Evolutionary conservation across 805 yeast species (phyloP).

Genomic region (Starmera caribaea): DNA sequence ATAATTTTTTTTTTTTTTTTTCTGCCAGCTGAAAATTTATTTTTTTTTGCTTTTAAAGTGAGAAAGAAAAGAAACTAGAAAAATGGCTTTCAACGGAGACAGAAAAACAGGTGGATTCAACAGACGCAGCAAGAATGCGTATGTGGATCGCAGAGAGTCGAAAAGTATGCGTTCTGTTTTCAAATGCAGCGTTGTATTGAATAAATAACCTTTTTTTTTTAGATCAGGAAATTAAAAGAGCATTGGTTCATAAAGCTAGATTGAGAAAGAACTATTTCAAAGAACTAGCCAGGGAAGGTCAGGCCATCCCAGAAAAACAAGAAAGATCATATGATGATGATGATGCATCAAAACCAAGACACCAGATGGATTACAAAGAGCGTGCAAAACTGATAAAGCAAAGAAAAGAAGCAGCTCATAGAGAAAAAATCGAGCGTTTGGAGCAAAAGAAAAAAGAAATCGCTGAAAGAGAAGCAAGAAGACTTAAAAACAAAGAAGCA

Average conservation of each 20-base stretch:
- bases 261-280: conserved; percentile 76
- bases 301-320: conserved; percentile 35
- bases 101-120: too few relatives aligned
- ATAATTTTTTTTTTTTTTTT: too few relatives aligned
- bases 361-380: conserved; percentile 22
- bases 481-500: conserved; percentile 34
- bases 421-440: conserved; percentile 29
- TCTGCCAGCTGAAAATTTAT: too few relatives aligned
- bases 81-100: too few relatives aligned
- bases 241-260: conserved; percentile 72
- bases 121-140: neutral
- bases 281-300: conserved; percentile 64
- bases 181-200: too few relatives aligned
- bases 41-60: too few relatives aligned
- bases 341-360: conserved; percentile 7
- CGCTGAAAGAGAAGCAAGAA: conserved; percentile 29
- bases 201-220: neutral
- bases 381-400: conserved; percentile 26
- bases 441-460: conserved; percentile 26
- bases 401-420: conserved; percentile 22
- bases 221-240: conserved; percentile 57
- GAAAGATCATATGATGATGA: conserved; percentile 7
- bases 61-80: too few relatives aligned
- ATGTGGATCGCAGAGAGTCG: neutral
- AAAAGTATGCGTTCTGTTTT: too few relatives aligned